These are phyloP conservation scores for Phytopythium ostracodes DNA, from an alignment of 352 stramenopile genomes.

Conservation along the genomic window DNA sequence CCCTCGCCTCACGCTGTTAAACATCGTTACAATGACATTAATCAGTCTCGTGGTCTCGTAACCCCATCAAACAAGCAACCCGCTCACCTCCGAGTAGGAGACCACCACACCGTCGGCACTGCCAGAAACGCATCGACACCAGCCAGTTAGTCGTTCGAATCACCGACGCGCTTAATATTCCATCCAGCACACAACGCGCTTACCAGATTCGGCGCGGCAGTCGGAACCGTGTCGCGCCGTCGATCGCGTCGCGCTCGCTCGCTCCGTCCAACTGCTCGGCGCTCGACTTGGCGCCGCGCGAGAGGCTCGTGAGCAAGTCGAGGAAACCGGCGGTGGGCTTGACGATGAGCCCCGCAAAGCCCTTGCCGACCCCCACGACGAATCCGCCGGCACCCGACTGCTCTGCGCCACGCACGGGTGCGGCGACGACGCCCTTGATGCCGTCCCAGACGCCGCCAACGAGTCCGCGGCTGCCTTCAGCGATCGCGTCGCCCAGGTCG, in stretches of 20 bases:
- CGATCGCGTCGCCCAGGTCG: slow-evolving; percentile 72
- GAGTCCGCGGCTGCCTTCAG: slow-evolving; percentile 78
- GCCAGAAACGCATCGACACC: slow-evolving; percentile 3
- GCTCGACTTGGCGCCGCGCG: slow-evolving; percentile 75
- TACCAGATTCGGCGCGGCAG: slow-evolving; percentile 76
- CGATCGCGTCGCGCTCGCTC: slow-evolving; percentile 33
- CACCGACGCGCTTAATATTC: background rate
- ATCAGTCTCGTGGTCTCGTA: too few relatives aligned
- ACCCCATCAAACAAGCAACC: background rate
- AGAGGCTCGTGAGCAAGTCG: slow-evolving; percentile 79
- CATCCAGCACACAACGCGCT: slow-evolving; percentile 9
- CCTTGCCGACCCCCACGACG: slow-evolving; percentile 81
- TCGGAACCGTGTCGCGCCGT: slow-evolving; percentile 56
- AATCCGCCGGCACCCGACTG: slow-evolving; percentile 74
- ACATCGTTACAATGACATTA: background rate
- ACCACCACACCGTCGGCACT: slow-evolving; percentile 78
- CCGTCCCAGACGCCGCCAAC: slow-evolving; percentile 79
- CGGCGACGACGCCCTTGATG: slow-evolving; percentile 75
- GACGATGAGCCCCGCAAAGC: slow-evolving; percentile 75
- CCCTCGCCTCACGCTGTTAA: slow-evolving; percentile 48
- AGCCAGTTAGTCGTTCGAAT: background rate
- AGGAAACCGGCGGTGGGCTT: slow-evolving; percentile 82
- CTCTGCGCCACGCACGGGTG: slow-evolving; percentile 73
- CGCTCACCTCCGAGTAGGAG: slow-evolving; percentile 63
- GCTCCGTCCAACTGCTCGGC: slow-evolving; percentile 70